Conservation (phyloP, 352 stramenopile species). For the Pythium monospermum region DNA sequence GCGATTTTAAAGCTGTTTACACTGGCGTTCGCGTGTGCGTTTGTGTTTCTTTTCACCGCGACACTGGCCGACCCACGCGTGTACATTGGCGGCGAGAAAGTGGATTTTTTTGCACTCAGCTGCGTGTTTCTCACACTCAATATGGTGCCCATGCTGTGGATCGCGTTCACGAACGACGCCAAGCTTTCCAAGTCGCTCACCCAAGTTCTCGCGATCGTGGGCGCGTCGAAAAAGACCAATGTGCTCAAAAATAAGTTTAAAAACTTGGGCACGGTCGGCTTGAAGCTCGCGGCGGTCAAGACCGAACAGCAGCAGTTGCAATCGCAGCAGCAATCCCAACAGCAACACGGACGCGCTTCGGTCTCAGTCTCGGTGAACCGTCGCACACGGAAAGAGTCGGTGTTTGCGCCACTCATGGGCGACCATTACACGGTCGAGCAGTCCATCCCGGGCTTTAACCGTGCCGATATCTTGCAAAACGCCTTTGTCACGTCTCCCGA, state of each 20-base stretch:
- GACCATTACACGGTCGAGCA: constrained; percentile 77
- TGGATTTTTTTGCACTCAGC: constrained; percentile 80
- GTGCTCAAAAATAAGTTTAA: constrained; percentile 80
- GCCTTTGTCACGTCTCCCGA: constrained; percentile 64
- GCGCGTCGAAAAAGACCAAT: constrained; percentile 71
- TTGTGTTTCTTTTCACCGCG: constrained; percentile 76
- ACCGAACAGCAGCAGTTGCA: constrained; percentile 16
- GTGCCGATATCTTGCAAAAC: constrained; percentile 73
- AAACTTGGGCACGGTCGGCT: constrained; percentile 65
- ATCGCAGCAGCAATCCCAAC: neutral
- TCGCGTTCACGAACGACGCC: constrained; percentile 87
- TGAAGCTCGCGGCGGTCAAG: constrained; percentile 68
- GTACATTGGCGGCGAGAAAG: constrained; percentile 51
- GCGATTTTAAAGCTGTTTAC: constrained; percentile 47
- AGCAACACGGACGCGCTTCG: neutral
- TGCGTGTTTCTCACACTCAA: constrained; percentile 81
- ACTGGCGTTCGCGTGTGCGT: constrained; percentile 47
- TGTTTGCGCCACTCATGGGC: constrained; percentile 70
- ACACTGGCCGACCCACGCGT: constrained; percentile 77
- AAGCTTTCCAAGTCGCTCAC: constrained; percentile 81
- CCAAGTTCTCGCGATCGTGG: constrained; percentile 72
- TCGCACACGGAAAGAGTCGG: constrained; percentile 49
- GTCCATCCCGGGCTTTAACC: constrained; percentile 63
- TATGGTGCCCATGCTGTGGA: constrained; percentile 89
- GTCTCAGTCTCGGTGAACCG: constrained; percentile 9